A percentile compares a stretch with the other conserved stretches of the same genome.
Evolutionary conservation across 768 basidiomycete genomes (phyloP).

Genomic region (Sporobolomyces roseus): DNA sequence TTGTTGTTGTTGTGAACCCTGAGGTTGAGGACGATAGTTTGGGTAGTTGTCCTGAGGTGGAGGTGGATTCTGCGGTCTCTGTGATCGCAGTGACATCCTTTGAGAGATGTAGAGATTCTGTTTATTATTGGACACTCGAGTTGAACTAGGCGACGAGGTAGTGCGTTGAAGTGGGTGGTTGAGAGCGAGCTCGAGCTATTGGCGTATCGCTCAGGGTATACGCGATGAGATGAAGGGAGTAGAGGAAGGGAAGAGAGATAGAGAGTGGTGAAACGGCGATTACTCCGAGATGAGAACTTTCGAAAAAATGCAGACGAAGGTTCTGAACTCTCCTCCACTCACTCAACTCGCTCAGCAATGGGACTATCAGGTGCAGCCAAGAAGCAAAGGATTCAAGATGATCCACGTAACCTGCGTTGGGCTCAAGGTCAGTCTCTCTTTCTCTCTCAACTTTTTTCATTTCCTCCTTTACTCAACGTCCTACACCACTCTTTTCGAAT

Average conservation of each 20-base stretch:
- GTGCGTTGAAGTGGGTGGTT: too few species aligned
- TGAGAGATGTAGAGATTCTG: too few species aligned
- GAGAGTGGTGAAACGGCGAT: too few species aligned
- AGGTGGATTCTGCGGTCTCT: constrained; percentile 9
- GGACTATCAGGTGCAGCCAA: constrained; percentile 34
- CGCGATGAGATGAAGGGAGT: too few species aligned
- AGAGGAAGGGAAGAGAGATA: too few species aligned
- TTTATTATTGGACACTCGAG: too few species aligned
- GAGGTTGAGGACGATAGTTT: neutral
- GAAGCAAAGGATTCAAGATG: constrained; percentile 42
- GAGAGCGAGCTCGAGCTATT: too few species aligned
- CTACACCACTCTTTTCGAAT: neutral
- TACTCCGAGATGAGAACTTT: too few species aligned
- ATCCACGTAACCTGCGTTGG: constrained; percentile 39
- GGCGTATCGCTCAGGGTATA: too few species aligned
- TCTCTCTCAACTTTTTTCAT: neutral
- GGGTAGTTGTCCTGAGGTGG: constrained; percentile 8
- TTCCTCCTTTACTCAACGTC: neutral
- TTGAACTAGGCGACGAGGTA: too few species aligned
- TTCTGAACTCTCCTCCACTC: too few species aligned
- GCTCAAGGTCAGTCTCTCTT: constrained; percentile 17
- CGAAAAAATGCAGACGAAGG: too few species aligned
- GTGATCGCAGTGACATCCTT: constrained; percentile 11
- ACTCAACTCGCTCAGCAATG: constrained; percentile 2
- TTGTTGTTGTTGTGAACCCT: neutral